These are phyloP conservation scores for Fomitopsis betulina DNA, from an alignment of 1,284 basidiomycete species.

Conservation along the genomic window DNA sequence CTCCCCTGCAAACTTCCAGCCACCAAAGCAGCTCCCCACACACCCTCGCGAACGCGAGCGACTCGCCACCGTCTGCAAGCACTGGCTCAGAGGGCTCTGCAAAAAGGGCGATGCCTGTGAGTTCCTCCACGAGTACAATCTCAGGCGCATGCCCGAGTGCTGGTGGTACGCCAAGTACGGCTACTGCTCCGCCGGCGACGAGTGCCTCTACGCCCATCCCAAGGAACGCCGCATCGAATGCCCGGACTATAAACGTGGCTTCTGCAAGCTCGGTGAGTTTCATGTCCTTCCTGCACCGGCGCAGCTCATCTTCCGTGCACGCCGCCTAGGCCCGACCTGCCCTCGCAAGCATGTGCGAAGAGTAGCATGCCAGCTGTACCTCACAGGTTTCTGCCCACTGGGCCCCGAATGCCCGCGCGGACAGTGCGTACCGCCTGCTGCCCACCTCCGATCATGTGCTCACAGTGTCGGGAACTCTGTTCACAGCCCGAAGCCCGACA, in stretches of 20 bases:
- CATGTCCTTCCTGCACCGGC: conserved; percentile 1
- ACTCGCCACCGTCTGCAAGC: conserved; percentile 95
- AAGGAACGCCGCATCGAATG: conserved; percentile 92
- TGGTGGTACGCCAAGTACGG: conserved; percentile 99
- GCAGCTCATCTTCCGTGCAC: background rate
- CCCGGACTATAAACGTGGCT: conserved; percentile 93
- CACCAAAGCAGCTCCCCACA: conserved; percentile 73
- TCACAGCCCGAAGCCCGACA: conserved; percentile 64
- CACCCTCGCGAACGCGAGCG: conserved; percentile 85
- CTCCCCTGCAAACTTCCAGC: conserved; percentile 83
- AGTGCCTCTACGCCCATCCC: conserved; percentile 98
- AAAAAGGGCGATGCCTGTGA: conserved; percentile 99
- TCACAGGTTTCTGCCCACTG: conserved; percentile 94
- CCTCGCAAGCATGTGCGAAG: conserved; percentile 91
- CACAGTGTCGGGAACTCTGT: too few relatives aligned
- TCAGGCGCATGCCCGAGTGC: conserved; percentile 98
- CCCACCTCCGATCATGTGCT: conserved; percentile 1
- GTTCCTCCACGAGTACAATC: conserved; percentile 98
- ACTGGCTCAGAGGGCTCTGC: conserved; percentile 97
- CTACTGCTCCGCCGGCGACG: conserved; percentile 96
- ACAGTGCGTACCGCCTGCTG: conserved; percentile 62
- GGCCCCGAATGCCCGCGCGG: conserved; percentile 88
- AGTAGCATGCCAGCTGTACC: conserved; percentile 87
- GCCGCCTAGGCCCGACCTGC: conserved; percentile 77
- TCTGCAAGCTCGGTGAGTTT: conserved; percentile 81